Evolutionary conservation across 2,329 filamentous ascomycete genomes (phyloP).

Genomic region (Pyrenophora graminea): DNA sequence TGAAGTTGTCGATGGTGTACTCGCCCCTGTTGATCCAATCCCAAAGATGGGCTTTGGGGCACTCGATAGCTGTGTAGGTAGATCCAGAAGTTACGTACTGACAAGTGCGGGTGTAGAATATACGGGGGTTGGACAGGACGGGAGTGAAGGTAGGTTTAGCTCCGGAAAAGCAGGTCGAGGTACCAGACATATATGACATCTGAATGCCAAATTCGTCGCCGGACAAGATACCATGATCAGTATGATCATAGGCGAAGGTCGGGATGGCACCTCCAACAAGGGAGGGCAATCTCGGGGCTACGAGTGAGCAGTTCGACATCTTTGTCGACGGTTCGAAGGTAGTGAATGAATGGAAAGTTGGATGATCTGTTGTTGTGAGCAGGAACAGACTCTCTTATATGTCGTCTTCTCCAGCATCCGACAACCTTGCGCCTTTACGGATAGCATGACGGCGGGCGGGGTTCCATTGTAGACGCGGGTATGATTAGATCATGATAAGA

Average conservation of each 20-base stretch:
- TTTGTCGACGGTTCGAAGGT: not conserved
- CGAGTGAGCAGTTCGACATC: conserved; percentile 20
- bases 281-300: conserved; percentile 12
- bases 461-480: too few species aligned
- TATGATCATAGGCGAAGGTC: conserved; percentile 16
- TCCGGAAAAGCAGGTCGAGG: conserved; percentile 13
- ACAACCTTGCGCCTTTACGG: too few species aligned
- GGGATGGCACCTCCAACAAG: conserved; percentile 8
- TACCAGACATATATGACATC: conserved; percentile 17
- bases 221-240: not conserved
- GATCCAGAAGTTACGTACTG: not conserved
- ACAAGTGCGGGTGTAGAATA: conserved; percentile 11
- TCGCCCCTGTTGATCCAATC: conserved; percentile 8
- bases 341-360: not conserved
- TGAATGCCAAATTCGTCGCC: conserved; percentile 16
- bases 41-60: conserved; percentile 1
- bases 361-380: not conserved
- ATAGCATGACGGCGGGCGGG: too few species aligned
- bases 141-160: conserved; percentile 15
- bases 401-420: not conserved
- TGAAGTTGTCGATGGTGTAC: conserved; percentile 10
- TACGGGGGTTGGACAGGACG: conserved; percentile 11
- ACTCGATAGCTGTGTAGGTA: conserved; percentile 7
- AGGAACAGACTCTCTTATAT: conserved; percentile 1
- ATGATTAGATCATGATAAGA: too few species aligned